Evolutionary conservation across 176 grass and related monocot species (phyloP).

Genomic region (Olyra latifolia): DNA sequence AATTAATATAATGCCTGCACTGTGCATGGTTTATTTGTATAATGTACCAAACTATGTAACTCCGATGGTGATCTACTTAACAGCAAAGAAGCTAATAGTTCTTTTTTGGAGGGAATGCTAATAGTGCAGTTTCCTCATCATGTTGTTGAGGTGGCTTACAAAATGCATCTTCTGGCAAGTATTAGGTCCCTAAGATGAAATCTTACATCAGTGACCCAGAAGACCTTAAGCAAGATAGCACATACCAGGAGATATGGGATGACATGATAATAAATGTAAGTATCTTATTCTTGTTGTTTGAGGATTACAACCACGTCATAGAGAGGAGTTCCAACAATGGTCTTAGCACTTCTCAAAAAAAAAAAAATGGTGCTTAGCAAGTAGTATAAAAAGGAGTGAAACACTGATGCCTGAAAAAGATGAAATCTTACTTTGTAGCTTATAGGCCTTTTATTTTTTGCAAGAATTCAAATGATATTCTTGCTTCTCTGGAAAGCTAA

Average conservation of each 20-base stretch:
- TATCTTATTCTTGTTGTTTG: conserved; percentile 40
- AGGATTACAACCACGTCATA: conserved; percentile 24
- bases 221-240: conserved; percentile 85
- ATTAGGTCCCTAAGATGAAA: conserved; percentile 99
- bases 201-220: conserved; percentile 96
- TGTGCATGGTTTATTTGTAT: conserved; percentile 28
- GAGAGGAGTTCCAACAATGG: neutral
- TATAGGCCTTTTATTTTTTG: neutral
- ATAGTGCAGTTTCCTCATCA: conserved; percentile 2
- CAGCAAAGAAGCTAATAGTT: neutral
- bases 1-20: conserved; percentile 16
- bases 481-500: conserved; percentile 45
- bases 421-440: conserved; percentile 10
- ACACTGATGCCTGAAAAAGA: conserved; percentile 8
- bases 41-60: neutral
- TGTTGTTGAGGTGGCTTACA: conserved; percentile 51
- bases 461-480: conserved; percentile 6
- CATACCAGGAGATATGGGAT: conserved; percentile 98
- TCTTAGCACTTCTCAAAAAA: neutral
- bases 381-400: conserved; percentile 17
- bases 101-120: neutral
- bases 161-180: conserved; percentile 86
- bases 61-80: conserved; percentile 3
- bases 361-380: neutral
- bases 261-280: conserved; percentile 97